phyloP scores from a whole-genome alignment of 2,329 filamentous ascomycete genomes.

The Pyrenochaeta sp. region DNA sequence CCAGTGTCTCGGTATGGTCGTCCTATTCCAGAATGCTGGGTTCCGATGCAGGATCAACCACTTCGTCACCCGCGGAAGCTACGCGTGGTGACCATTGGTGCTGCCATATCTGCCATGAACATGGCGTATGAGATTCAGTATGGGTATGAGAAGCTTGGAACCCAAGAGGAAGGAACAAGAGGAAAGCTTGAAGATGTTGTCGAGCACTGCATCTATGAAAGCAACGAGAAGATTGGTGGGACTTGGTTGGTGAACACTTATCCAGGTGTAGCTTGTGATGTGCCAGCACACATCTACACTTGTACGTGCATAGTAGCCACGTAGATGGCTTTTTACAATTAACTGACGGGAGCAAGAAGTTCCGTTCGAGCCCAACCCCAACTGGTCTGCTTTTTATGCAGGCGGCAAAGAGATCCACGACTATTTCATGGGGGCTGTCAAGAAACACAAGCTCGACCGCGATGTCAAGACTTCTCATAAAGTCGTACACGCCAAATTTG shows the following conservation, averaged over 20 bases:
- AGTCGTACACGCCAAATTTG: background rate
- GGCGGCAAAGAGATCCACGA: background rate
- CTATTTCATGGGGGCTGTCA: background rate
- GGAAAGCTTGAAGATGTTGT: background rate
- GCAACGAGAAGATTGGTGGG: background rate
- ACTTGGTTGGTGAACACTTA: background rate
- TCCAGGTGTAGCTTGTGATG: conserved; percentile 1
- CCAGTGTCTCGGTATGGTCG: background rate
- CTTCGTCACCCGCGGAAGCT: background rate
- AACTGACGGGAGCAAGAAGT: background rate
- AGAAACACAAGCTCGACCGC: background rate
- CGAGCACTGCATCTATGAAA: background rate
- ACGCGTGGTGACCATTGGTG: background rate
- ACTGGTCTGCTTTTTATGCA: background rate
- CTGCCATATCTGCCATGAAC: background rate
- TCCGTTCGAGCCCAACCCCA: background rate
- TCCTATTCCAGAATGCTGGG: background rate
- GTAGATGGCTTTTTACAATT: background rate
- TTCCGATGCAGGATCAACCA: background rate
- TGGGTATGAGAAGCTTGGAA: background rate
- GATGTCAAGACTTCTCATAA: background rate
- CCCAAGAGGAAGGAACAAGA: background rate
- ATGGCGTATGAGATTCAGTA: background rate
- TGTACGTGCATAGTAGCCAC: background rate
- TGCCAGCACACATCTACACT: conserved; percentile 5